Evolutionary conservation across 164 flowering plant species (phyloP).

Genomic region (Echeveria elegans): DNA sequence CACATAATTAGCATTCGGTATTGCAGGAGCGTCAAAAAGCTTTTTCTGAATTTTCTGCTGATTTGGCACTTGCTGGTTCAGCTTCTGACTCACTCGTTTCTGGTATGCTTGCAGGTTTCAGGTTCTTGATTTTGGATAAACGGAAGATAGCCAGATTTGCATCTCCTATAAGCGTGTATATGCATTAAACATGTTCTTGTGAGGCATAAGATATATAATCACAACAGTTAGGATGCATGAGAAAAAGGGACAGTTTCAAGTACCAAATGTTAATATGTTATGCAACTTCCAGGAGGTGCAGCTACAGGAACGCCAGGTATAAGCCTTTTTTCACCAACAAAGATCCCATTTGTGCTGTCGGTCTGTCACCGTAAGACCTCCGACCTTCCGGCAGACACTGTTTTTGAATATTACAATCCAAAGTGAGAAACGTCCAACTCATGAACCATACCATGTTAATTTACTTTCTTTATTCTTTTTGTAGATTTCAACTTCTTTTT

Average conservation of each 20-base stretch:
- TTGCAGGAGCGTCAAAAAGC: neutral
- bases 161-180: conserved; percentile 40
- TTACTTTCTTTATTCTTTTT: no score
- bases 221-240: neutral
- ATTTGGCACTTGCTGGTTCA: conserved; percentile 13
- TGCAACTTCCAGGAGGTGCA: conserved; percentile 44
- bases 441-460: no score
- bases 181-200: neutral
- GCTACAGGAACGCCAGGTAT: conserved; percentile 44
- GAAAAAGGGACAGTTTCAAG: neutral
- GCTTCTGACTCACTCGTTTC: conserved; percentile 20
- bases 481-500: no score
- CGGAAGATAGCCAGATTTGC: conserved; percentile 58
- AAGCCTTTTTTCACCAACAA: conserved; percentile 47
- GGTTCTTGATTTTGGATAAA: conserved; percentile 37
- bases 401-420: neutral
- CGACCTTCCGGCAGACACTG: conserved; percentile 65
- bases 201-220: neutral
- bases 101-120: conserved; percentile 22
- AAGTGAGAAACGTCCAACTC: neutral
- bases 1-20: neutral
- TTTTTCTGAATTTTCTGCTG: conserved; percentile 12
- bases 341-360: conserved; percentile 91
- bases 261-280: conserved; percentile 81
- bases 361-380: conserved; percentile 54